Base-by-base conservation (phyloP, 257 asterid species). In the Cordia subcordata region DNA sequence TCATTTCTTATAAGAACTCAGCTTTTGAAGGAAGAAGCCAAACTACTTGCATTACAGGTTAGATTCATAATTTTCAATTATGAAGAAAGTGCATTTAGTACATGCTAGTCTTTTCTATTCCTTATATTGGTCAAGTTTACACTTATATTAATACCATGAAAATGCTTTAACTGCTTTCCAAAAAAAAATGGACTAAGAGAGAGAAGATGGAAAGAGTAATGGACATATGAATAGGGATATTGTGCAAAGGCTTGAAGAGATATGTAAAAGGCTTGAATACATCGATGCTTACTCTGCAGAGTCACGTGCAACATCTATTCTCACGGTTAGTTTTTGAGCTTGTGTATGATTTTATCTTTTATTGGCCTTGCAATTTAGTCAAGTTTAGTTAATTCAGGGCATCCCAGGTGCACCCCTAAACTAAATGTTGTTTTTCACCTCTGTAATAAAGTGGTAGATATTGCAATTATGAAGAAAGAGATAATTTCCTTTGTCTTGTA, bases 201-300 rank as follows among this genome's bases (percentile, higher is more conserved):
- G n/a, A 46, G 82, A 80, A 67, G 54, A 76, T 65, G 87, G 49
- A 64, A 86, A 81, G 80, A 67, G 72, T 61, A 72, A 78, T 17
- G 76, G 51, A 49, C 79, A 72, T 57, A 56, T 52, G 61, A 71
- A 80, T 61, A 92, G 74, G 17, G 83, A 61, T 16, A 42, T 75
- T 57, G 86, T 85, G 12, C 80, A 68, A 61, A 86, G 94, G 72
- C 87, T 92, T 60, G 94, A 88, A 77, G 86, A 75, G 79, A 78
- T 92, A 78, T 92, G 88, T 67, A 92, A 86, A 77, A 86, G 99
- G 75, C 95, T 92, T 55, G 97, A 86, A 65, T 77, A 82, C 52
- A 88, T 92, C 70, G 99, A 92, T 78, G 99, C 99, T 60, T 79
- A 92, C 76, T 65, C 97, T 61, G 99, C 99, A 17, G 99, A 88